Evolutionary conservation across 768 basidiomycete species (phyloP), one percentile per base, ranked within the genome.

Genomic region (Boletus coccyginus): DNA sequence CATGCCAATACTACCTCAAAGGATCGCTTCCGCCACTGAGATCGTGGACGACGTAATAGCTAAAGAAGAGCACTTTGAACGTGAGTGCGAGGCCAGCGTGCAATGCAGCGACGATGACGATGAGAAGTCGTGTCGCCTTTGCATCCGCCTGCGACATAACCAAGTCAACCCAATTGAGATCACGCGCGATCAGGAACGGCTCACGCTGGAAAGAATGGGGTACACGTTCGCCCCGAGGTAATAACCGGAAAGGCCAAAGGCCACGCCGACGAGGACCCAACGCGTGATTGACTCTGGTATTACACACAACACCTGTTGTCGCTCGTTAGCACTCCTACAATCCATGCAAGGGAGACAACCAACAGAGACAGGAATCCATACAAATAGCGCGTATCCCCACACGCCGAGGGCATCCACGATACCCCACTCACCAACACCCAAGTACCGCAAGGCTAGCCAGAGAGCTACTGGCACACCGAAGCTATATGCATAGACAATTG

Each of bases 361-460:
- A 55, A 92, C 90, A 39, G 93, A 82, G 41, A 92, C 87, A 11
- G 92, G 89, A 57, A 94, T 92, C 93, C 92, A 94, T 3, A 90
- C 82, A 57, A 93, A 92, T 66, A 87, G 83, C 11, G 77, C 83
- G 67, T 93, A 92, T 0, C 90, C 90, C 88, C 89, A 92, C 11
- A 92, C 72, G 13, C 88, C 81, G 21, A 92, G 71, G 0, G 89
- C 88, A 68, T 98, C 94, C 5, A 90, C 82, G 3, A 96, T 77
- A 46, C 88, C 85, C 88, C 96, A 97, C 64, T 94, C 92, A 2
- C 89, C 87, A 0, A 94, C 87, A 7, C 93, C 94, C 10, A 94
- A 64, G 69, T 94, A 99, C 36, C 90, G 77, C 62, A 97, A 78
- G 3, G 83, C 85, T 0, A 87, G 75, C 96, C 97, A 99, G 6